Evolutionary conservation across 2,329 filamentous ascomycete genomes (phyloP).

Genomic region (Colletotrichum chlorophyti): DNA sequence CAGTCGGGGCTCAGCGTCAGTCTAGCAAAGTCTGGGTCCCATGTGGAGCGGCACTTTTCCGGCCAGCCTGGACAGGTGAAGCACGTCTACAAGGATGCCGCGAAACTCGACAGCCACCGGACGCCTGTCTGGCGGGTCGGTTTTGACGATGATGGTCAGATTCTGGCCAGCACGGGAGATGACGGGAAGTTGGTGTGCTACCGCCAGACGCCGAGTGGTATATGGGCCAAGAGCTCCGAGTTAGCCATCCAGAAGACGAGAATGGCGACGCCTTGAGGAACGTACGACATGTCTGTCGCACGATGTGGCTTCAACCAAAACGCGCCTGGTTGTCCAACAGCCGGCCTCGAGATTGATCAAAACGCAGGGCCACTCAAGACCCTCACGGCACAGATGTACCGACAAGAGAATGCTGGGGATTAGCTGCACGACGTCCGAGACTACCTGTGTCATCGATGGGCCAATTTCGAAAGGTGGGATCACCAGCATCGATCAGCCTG

Average conservation of each 20-base stretch:
- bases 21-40: constrained; percentile 55
- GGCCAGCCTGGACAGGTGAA: constrained; percentile 70
- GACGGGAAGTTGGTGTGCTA: constrained; percentile 72
- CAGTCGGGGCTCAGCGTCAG: constrained; percentile 60
- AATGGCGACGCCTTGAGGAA: constrained; percentile 52
- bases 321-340: too few species aligned
- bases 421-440: too few species aligned
- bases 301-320: background rate
- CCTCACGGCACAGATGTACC: too few species aligned
- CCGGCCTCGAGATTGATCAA: too few species aligned
- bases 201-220: constrained; percentile 63
- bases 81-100: constrained; percentile 69
- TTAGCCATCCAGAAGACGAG: constrained; percentile 63
- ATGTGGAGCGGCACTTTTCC: constrained; percentile 58
- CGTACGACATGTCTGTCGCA: background rate
- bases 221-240: constrained; percentile 67
- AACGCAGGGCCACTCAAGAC: too few species aligned
- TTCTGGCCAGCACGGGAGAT: constrained; percentile 78
- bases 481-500: too few species aligned
- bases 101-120: constrained; percentile 70
- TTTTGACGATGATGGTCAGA: constrained; percentile 74
- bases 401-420: too few species aligned
- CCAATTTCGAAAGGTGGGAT: too few species aligned
- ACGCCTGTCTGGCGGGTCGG: constrained; percentile 78
- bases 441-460: too few species aligned